phyloP scores from a whole-genome alignment of 495 filamentous ascomycete genomes.

The Daldinia decipiens region DNA sequence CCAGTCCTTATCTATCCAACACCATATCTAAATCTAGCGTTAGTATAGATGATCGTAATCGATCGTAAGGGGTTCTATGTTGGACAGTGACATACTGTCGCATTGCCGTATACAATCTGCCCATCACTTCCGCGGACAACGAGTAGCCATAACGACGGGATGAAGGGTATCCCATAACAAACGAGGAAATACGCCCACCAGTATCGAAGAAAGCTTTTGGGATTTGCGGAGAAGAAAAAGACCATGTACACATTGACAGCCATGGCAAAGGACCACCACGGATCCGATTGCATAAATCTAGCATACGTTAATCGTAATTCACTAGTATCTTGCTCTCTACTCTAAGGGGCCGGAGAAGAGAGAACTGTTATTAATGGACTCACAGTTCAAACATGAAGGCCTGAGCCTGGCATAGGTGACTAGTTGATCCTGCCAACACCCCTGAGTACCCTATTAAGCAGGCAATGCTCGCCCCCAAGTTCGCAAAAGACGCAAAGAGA shows the following conservation, averaged over 20 bases:
- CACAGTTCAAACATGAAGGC: constrained; percentile 75
- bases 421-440: constrained; percentile 61
- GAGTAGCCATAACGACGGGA: constrained; percentile 74
- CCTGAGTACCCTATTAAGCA: constrained; percentile 72
- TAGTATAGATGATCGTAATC: neutral
- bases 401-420: constrained; percentile 76
- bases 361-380: constrained; percentile 43
- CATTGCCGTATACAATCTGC: constrained; percentile 75
- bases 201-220: constrained; percentile 69
- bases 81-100: constrained; percentile 60
- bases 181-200: constrained; percentile 74
- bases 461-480: constrained; percentile 79
- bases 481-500: constrained; percentile 85
- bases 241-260: constrained; percentile 87
- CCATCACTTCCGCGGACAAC: constrained; percentile 61
- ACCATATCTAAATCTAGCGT: constrained; percentile 70
- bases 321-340: constrained; percentile 13
- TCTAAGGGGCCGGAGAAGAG: neutral
- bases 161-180: constrained; percentile 80
- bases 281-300: constrained; percentile 69
- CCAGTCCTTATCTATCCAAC: constrained; percentile 78
- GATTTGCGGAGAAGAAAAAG: constrained; percentile 78
- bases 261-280: constrained; percentile 77
- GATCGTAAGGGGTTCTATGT: neutral
- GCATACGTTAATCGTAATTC: neutral